Evolutionary conservation across 768 basidiomycete species (phyloP), one percentile per base, ranked within the genome.

Genomic region (Amanita fuliginea): DNA sequence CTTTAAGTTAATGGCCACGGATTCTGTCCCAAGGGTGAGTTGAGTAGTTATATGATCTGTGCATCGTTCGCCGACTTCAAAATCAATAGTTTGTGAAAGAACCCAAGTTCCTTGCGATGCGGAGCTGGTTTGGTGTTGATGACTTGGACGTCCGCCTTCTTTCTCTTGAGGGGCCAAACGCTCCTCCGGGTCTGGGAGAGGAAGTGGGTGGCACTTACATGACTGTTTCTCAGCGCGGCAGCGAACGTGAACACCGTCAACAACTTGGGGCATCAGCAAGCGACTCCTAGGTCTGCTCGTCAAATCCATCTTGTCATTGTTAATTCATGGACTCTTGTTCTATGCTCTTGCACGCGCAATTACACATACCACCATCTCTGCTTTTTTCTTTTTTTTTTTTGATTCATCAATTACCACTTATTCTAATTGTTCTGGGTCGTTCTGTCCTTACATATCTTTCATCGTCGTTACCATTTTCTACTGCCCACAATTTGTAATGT

Each of bases 1-100:
- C 55, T 98, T 98, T 74, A 80, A 95, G 42, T 63, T 99, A 58
- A 95, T 99, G 89, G 93, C 96, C 14, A 95, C 94, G 49, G 96
- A 99, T 65, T 97, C 95, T 6, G 86, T 99, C n/a, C 96, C 96
- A 11, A 95, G 95, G 76, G 89, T 88, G 58, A 24, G 72, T 58
- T 88, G 58, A 24, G 72, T 58, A 47, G 16, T 46, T 33, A 14
- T 41, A 33, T 47, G 21, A 43, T 37, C 46, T 37, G 21, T 34
- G 33, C 50, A 35, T 50, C 51, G 52, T 54, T 54, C 53, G 13
- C 51, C 52, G 14, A 52, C 21, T 32, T 47, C 18, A 33, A 26
- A 49, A 11, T 43, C 22, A 39, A 11, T 52, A 92, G 90, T 92
- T 92, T 69, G 87, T 90, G 68, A 91, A 91, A 65, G 89, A 86